phyloP scores from a whole-genome alignment of 306 rosid species.

The Luffa aegyptiaca region DNA sequence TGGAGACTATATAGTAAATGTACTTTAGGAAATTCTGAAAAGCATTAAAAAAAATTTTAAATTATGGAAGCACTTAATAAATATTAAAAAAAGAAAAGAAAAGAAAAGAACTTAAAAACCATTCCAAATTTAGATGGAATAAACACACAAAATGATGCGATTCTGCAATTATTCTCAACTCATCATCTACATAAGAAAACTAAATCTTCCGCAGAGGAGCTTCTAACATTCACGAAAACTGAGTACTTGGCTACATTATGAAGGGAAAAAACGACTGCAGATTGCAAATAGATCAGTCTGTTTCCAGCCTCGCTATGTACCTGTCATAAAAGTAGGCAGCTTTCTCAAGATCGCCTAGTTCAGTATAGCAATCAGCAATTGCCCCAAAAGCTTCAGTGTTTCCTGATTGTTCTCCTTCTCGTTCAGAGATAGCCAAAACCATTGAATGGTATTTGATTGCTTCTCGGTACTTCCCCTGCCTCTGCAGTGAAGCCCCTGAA shows the following conservation, averaged over 20 bases:
- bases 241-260: background rate
- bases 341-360: conserved; percentile 89
- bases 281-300: conserved; percentile 30
- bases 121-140: background rate
- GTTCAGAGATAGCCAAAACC: conserved; percentile 69
- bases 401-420: conserved; percentile 85
- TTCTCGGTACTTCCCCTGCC: conserved; percentile 77
- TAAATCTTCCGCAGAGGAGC: conserved; percentile 17
- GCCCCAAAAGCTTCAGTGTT: conserved; percentile 94
- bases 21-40: background rate
- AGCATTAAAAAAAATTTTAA: background rate
- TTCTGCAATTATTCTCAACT: background rate
- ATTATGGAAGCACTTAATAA: background rate
- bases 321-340: conserved; percentile 72
- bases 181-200: conserved; percentile 2
- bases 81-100: background rate
- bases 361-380: conserved; percentile 94
- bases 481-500: conserved; percentile 87
- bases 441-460: conserved; percentile 78
- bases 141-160: background rate
- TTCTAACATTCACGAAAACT: background rate
- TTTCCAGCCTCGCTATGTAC: conserved; percentile 72
- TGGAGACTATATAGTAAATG: too few relatives aligned
- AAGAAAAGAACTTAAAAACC: background rate
- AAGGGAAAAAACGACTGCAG: background rate